Base-by-base conservation (phyloP, 371 early-diverging fungal genomes). In the Synchytrium microbalum region DNA sequence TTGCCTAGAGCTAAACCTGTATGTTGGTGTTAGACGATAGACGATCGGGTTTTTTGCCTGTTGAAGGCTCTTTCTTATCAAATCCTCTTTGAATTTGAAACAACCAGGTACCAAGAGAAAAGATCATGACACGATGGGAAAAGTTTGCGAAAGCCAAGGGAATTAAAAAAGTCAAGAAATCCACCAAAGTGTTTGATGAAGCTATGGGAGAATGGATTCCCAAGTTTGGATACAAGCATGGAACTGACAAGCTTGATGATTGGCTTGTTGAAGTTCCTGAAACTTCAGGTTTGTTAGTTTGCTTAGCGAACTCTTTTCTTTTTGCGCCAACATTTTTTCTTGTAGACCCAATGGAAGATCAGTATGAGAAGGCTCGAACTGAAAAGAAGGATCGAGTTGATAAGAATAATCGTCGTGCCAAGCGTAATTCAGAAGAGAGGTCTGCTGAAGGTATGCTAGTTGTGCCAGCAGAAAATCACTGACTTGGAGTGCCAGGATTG, bases 81-180 rank as follows among this genome's bases (percentile, higher is more conserved):
- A 13, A 14, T 66, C 2, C 16, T 69, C 54, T 38, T 54, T 58
- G 31, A 23, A 24, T 58, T 58, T 69, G 19, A 67, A 38, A 70
- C 13, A 51, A 32, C 28, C 46, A 80, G 66, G 60, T 92, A 38
- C 94, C 96, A 60, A 90, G 89, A 76, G 88, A 84, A 46, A 90
- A 89, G 72, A 84, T 90, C 30, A 73, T 85, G 77, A 99, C 99
- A 3, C 87, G 92, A 69, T 99, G 99, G 99, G 98, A 99, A 79
- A 90, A 90, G 83, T 99, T 99, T 79, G 99, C 99, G 64, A 89
- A 92, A 75, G 81, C 83, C 67, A 99, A 99, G 82, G 98, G 98
- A 26, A 98, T 99, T 69, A 83, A 86, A 72, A 95, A 93, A 65
- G 84, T 77, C 72, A 95, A 95, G 77, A 86, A 86, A 72, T 83